Base-by-base conservation (phyloP, 148 eudicot genomes). In the Cornus kousa region DNA sequence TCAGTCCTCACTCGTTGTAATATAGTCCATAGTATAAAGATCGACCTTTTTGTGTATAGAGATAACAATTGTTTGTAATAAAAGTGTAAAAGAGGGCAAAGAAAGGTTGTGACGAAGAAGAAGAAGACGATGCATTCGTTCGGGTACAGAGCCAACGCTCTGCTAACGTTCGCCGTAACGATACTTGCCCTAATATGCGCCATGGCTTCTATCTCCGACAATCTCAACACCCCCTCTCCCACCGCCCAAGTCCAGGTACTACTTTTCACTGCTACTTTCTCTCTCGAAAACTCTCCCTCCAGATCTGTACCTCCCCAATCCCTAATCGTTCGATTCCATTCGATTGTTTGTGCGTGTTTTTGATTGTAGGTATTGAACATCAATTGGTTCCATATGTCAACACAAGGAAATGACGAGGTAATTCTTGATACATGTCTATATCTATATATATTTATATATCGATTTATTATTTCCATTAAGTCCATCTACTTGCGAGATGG, bases 361-460 rank as follows among this genome's bases (percentile, higher is more conserved):
- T 40, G 80, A 33, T 82, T 75, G 73, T 77, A 95, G 98, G 94
- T 95, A 32, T 78, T 91, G 87, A 93, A 88, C 80, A 80, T 95
- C 33, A 89, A 92, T 77, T 82, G 97, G 88, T 90, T 95, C 87
- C 92, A 86, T 86, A 95, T 88, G 83, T 89, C 86, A 19, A 76
- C 89, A 16, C 90, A 82, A 66, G 98, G 98, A 28, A 89, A 95
- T 77, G 98, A 95, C 74, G 99, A 92, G 97, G 99, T 95, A 87
- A 77, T 55, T 59, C 33, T 59, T 31, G 50, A 57, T 75, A 48
- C 33, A 66, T 62, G 7, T 62, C 8, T 62, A n/a, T 62, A 19
- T 62, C 1, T 62, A 7, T 20, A 6, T 57, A 19, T 57, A 17
- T 57, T 20, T 57, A 17, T 14, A 17, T 57, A 17, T 57, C 1